Base-by-base conservation (phyloP, 768 basidiomycete genomes). In the Amanita muscaria region DNA sequence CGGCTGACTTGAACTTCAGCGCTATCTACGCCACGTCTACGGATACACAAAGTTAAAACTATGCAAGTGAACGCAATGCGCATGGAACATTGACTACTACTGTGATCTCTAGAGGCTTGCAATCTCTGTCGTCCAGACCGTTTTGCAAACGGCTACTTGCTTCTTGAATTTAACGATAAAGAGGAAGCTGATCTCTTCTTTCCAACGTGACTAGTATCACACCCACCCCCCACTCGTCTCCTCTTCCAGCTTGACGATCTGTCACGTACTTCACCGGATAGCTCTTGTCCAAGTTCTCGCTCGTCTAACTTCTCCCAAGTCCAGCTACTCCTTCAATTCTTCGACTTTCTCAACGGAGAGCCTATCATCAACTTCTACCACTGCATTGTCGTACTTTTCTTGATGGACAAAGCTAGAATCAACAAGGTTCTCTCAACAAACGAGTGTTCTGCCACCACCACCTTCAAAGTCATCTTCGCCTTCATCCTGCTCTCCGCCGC, bases 271-370 rank as follows among this genome's bases (percentile, higher is more conserved):
- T 58, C 58, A 9, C 46, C 56, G 1, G 53, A 49, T 15, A 56
- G 58, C 29, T 68, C 69, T n/a, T 60, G 67, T 6, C 63, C 69
- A 3, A 64, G 63, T 56, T 69, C 69, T 2, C 64, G 67, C 22
- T 66, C 63, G 11, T 70, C 69, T 6, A 57, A 53, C 37, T 48
- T 57, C 30, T 67, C 63, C n/a, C 33, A n/a, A n/a, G n/a, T n/a
- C n/a, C n/a, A n/a, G 45, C 16, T 59, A 56, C 39, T 65, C 44
- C 15, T 27, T 38, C 22, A 52, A 4, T 46, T 48, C 50, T 32
- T 60, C 54, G 41, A 61, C 60, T 23, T 42, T 31, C 32, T 42
- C 41, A 31, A 60, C 60, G 25, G 60, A 59, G 44, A 62, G 62
- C 44, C 38, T 59, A 18, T 60, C 63, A 24, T 66, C 68, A 6